Evolutionary conservation across 2,329 filamentous ascomycete genomes (phyloP).

Genomic region (Shiraia sp.): DNA sequence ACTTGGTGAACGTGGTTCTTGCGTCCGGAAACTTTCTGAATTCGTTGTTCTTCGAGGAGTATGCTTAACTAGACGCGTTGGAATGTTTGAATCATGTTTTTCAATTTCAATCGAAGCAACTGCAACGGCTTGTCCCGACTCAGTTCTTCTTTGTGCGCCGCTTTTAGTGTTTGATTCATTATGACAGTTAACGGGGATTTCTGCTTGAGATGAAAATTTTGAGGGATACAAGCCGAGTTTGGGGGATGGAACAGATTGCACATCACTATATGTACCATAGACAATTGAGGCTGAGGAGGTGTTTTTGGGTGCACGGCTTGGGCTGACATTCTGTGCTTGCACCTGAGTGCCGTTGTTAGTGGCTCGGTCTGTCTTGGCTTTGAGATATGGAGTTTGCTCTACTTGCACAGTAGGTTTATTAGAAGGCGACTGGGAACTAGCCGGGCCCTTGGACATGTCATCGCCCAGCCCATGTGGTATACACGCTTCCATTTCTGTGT

Average conservation of each 20-base stretch:
- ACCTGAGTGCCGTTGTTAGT: background rate
- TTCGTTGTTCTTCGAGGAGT: no score
- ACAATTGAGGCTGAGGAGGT: slow-evolving; percentile 32
- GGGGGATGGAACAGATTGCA: background rate
- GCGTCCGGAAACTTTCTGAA: background rate
- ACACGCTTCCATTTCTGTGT: slow-evolving; percentile 34
- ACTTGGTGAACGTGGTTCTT: background rate
- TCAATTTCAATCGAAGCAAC: no score
- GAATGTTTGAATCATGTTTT: no score
- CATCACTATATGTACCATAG: slow-evolving; percentile 27
- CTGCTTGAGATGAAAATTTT: no score
- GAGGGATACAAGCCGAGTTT: no score
- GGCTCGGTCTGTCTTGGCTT: slow-evolving; percentile 15
- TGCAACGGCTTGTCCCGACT: no score
- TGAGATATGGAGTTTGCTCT: slow-evolving; percentile 33
- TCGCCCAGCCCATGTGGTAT: slow-evolving; percentile 37
- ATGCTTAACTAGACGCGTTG: no score
- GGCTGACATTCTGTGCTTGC: slow-evolving; percentile 11
- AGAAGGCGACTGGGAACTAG: background rate
- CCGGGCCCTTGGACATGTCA: slow-evolving; percentile 4
- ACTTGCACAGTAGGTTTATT: slow-evolving; percentile 27
- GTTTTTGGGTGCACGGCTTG: slow-evolving; percentile 18
- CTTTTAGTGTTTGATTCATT: no score
- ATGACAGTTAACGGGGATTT: no score
- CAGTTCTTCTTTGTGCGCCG: no score